phyloP scores from a whole-genome alignment of 225 moss, liverwort and hornwort species.

The Climacium dendroides region DNA sequence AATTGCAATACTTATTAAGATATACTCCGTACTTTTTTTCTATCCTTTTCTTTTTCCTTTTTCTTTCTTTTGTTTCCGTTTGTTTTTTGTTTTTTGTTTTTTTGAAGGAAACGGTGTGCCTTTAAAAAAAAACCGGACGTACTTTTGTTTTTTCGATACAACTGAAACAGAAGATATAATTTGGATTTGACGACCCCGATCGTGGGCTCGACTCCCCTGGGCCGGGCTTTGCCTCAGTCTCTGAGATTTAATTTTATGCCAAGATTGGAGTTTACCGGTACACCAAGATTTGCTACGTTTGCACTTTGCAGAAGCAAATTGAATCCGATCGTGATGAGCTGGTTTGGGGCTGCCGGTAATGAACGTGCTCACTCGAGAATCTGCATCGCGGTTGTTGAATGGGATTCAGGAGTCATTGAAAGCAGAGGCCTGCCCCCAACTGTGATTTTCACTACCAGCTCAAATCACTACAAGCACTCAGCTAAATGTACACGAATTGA shows the following conservation, averaged over 20 bases:
- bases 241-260: neutral
- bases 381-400: neutral
- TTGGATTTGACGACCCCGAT: neutral
- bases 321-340: neutral
- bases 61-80: no score
- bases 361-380: neutral
- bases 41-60: no score
- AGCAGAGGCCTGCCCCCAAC: neutral
- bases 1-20: neutral
- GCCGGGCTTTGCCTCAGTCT: no score
- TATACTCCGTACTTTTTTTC: no score
- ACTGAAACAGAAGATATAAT: neutral
- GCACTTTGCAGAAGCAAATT: neutral
- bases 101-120: no score
- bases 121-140: no score
- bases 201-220: neutral
- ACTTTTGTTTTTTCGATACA: no score
- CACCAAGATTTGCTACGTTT: neutral
- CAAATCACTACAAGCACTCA: neutral
- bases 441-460: neutral
- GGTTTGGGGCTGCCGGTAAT: neutral
- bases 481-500: neutral
- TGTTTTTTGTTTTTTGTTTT: no score
- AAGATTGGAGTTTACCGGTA: neutral
- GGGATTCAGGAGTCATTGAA: neutral